Evolutionary conservation across 2,329 filamentous ascomycete species (phyloP), one percentile per base, ranked within the genome.

Genomic region (Beauveria scarabaeidicola): DNA sequence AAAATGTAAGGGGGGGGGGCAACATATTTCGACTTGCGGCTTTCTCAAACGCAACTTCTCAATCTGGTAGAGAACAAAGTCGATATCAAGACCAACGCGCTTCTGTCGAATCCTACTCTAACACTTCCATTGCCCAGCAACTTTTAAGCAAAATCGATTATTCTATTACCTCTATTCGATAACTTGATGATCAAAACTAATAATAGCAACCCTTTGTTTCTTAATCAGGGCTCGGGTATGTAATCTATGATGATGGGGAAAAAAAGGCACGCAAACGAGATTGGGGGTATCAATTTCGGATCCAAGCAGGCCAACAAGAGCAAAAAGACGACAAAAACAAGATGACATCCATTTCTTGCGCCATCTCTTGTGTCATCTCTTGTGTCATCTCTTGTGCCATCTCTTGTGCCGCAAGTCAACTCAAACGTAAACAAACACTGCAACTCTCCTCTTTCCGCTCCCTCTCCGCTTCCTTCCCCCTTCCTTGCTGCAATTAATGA

Each of bases 401-500:
- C 17, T 19, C 23, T 41, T 17, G 19, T 43, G 13, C 52, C 52
- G 17, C 38, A 29, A 6, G 23, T 46, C n/a, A 43, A 32, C 40
- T 36, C 53, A 27, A 56, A 25, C 47, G 11, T 15, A 10, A 25
- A 8, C 53, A 36, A 23, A 48, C 8, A 25, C 15, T 44, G 25
- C 25, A 44, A 32, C 43, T 56, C 43, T 17, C 13, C 27, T 36
- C 41, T 51, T 36, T 36, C 11, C 32, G 32, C 11, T 36, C 11
- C 40, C 21, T 43, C n/a, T 2, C 21, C 15, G 23, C 43, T 44
- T 23, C 36, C 38, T 5, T n/a, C n/a, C 15, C 19, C 25, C 32
- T 44, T 44, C 19, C 8, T 21, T 17, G 32, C 23, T 6, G 5
- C 19, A 15, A 21, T 69, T 63, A 72, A 40, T 71, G 75, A 65